Conservation (phyloP, 306 rosid genomes). For the Alnus rubra region DNA sequence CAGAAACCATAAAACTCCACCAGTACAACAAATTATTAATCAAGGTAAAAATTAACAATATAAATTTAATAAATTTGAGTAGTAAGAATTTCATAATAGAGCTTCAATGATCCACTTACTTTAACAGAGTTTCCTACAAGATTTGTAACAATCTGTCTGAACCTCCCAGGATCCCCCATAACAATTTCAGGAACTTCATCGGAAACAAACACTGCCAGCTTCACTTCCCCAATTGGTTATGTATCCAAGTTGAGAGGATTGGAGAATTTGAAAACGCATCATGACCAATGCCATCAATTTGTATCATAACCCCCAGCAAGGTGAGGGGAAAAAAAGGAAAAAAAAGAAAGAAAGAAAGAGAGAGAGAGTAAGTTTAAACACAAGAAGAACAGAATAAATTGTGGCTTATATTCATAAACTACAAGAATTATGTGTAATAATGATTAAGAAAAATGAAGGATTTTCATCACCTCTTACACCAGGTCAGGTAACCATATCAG, state of each 20-base stretch:
- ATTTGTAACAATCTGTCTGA: conserved; percentile 93
- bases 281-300: conserved; percentile 24
- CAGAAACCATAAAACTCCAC: conserved; percentile 6
- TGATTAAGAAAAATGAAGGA: neutral
- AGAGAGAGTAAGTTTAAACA: conserved; percentile 25
- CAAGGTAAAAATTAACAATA: conserved; percentile 7
- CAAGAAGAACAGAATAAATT: neutral
- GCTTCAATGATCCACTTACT: conserved; percentile 46
- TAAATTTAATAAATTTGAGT: neutral
- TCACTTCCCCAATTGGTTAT: conserved; percentile 40
- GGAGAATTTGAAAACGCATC: conserved; percentile 18
- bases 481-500: conserved; percentile 11
- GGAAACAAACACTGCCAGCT: conserved; percentile 97
- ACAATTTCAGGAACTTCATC: conserved; percentile 89
- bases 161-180: conserved; percentile 95
- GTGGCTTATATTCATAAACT: neutral
- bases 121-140: conserved; percentile 98
- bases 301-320: conserved; percentile 14
- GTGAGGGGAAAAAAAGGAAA: neutral
- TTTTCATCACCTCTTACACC: no score
- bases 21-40: conserved; percentile 2
- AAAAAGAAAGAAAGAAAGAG: neutral
- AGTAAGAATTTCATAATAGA: conserved; percentile 3
- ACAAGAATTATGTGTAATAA: neutral
- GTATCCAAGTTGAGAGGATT: conserved; percentile 26